phyloP scores from a whole-genome alignment of 2,329 filamentous ascomycete genomes.

The Ophiocordyceps camponoti-leonardi region DNA sequence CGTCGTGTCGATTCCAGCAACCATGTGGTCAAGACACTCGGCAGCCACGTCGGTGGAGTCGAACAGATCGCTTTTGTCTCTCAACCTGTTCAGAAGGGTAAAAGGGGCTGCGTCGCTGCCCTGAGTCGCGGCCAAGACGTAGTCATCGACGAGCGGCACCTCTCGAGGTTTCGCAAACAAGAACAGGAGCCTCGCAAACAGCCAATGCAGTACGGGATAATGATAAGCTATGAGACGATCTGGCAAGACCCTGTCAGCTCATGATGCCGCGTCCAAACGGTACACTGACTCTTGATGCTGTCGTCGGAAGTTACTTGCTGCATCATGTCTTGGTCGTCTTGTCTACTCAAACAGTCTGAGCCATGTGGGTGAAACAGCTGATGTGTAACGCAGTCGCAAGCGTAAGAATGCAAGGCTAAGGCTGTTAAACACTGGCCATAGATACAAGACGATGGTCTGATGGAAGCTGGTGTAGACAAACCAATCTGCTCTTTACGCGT shows the following conservation, averaged over 20 bases:
- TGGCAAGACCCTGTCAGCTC: slow-evolving; percentile 11
- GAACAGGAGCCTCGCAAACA: slow-evolving; percentile 27
- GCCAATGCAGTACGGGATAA: slow-evolving; percentile 29
- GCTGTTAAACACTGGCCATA: slow-evolving; percentile 4
- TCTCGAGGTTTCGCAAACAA: slow-evolving; percentile 35
- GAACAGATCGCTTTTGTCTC: slow-evolving; percentile 29
- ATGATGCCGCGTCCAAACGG: background rate
- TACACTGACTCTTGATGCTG: slow-evolving; percentile 42
- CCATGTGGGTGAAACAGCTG: slow-evolving; percentile 53
- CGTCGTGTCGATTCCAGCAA: slow-evolving; percentile 55
- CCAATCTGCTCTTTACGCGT: slow-evolving; percentile 11
- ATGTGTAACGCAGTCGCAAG: slow-evolving; percentile 51
- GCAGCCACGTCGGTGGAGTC: slow-evolving; percentile 40
- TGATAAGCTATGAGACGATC: slow-evolving; percentile 44
- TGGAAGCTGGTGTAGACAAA: slow-evolving; percentile 5
- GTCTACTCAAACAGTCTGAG: slow-evolving; percentile 37
- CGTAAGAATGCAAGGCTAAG: slow-evolving; percentile 42
- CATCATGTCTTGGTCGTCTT: slow-evolving; percentile 47
- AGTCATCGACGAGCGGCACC: slow-evolving; percentile 40
- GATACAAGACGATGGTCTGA: background rate
- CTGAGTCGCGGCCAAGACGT: slow-evolving; percentile 34
- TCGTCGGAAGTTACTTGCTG: slow-evolving; percentile 50
- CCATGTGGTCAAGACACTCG: slow-evolving; percentile 57
- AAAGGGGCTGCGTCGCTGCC: slow-evolving; percentile 30
- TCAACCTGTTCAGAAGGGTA: slow-evolving; percentile 40